phyloP scores from a whole-genome alignment of 129 eudicot species.

The Flaveria brownii region DNA sequence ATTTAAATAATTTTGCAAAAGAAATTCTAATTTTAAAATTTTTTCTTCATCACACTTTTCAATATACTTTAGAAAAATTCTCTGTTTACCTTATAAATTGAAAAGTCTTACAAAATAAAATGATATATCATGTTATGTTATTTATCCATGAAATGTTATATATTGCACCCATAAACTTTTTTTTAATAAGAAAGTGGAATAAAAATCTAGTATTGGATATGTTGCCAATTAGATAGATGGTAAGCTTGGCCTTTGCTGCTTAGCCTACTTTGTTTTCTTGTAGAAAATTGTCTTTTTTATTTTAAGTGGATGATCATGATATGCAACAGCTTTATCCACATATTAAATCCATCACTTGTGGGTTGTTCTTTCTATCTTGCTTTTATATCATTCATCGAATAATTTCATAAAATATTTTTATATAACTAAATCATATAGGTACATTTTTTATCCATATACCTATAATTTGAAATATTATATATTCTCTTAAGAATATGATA shows the following conservation, averaged over 20 bases:
- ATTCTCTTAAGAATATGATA: background rate
- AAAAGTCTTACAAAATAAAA: background rate
- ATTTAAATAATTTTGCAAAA: too few relatives aligned
- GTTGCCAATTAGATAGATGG: slow-evolving; percentile 18
- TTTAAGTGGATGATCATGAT: slow-evolving; percentile 39
- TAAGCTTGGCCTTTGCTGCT: slow-evolving; percentile 5
- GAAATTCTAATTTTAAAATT: too few relatives aligned
- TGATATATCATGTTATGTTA: background rate
- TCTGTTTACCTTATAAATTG: background rate
- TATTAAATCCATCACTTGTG: slow-evolving; percentile 20
- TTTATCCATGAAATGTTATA: background rate
- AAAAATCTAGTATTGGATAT: slow-evolving; percentile 31
- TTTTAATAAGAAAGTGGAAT: background rate
- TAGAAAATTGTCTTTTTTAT: background rate
- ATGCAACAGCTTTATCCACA: slow-evolving; percentile 35
- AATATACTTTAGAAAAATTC: background rate
- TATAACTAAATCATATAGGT: background rate
- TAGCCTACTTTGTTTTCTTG: slow-evolving; percentile 23
- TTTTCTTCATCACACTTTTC: too few relatives aligned
- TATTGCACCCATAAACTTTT: background rate
- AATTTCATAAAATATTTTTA: background rate
- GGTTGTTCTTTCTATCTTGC: slow-evolving; percentile 13
- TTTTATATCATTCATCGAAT: background rate
- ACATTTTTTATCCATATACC: too few relatives aligned
- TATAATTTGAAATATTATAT: too few relatives aligned